Evolutionary conservation across 2,329 filamentous ascomycete species (phyloP).

Genomic region (Gnomoniopsis sp.): DNA sequence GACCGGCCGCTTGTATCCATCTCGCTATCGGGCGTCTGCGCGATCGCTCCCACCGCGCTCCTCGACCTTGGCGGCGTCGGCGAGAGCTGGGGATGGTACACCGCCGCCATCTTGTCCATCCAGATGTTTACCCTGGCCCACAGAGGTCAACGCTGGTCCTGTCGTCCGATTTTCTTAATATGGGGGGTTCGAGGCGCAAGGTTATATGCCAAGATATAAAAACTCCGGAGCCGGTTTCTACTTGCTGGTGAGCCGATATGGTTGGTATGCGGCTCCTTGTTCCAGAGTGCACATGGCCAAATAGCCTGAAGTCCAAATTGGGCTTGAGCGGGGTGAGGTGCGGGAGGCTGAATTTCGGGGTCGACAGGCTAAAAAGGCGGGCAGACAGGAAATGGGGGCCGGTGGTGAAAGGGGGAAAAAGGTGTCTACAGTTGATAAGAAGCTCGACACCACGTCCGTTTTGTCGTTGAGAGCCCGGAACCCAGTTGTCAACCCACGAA

Average conservation of each 20-base stretch:
- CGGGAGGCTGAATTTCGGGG: constrained; percentile 2
- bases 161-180: background rate
- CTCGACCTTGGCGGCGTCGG: constrained; percentile 23
- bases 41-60: constrained; percentile 21
- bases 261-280: constrained; percentile 2
- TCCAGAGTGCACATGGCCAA: constrained; percentile 15
- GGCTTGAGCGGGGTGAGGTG: constrained; percentile 3
- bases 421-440: background rate
- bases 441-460: background rate
- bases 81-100: constrained; percentile 24
- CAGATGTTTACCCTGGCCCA: background rate
- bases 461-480: background rate
- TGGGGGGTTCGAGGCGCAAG: background rate
- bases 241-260: constrained; percentile 6
- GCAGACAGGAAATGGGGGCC: background rate
- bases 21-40: constrained; percentile 31
- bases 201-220: background rate
- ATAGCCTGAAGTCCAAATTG: constrained; percentile 5
- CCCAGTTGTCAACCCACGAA: background rate
- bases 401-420: constrained; percentile 1
- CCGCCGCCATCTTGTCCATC: constrained; percentile 13
- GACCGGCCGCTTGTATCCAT: constrained; percentile 23
- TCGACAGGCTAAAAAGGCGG: constrained; percentile 1
- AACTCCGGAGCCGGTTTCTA: background rate
- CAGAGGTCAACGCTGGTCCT: background rate